phyloP scores from a whole-genome alignment of 768 basidiomycete species.

The Strobilomyces dryophilus region DNA sequence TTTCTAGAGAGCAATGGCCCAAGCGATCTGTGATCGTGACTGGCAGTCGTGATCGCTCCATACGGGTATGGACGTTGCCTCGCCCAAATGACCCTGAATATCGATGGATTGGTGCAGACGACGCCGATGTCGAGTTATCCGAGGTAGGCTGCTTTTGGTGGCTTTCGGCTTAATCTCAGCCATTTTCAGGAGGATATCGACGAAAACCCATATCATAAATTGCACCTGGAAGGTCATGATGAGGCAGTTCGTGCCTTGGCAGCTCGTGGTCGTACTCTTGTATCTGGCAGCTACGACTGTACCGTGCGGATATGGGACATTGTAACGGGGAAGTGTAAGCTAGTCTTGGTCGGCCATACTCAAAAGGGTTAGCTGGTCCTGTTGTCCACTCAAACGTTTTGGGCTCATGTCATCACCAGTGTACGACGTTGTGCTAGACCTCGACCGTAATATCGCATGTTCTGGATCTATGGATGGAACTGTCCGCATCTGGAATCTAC shows the following conservation, averaged over 20 bases:
- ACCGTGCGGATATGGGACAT: constrained; percentile 96
- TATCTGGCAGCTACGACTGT: constrained; percentile 95
- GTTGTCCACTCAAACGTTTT: background rate
- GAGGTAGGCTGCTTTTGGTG: constrained; percentile 30
- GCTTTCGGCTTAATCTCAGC: constrained; percentile 1
- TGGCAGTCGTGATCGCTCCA: constrained; percentile 64
- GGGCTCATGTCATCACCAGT: constrained; percentile 44
- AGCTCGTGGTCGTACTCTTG: constrained; percentile 81
- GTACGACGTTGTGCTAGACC: constrained; percentile 92
- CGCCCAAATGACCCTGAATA: constrained; percentile 73
- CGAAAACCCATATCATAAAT: constrained; percentile 86
- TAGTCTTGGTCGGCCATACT: constrained; percentile 81
- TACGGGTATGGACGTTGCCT: constrained; percentile 67
- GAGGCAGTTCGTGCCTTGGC: constrained; percentile 92
- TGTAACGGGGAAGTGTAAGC: constrained; percentile 74
- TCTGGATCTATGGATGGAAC: constrained; percentile 99
- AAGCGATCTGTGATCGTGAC: constrained; percentile 71
- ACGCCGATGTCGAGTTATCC: constrained; percentile 54
- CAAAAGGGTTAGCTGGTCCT: constrained; percentile 41
- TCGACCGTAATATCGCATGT: constrained; percentile 83
- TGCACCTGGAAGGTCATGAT: constrained; percentile 83
- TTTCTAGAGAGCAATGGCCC: constrained; percentile 68
- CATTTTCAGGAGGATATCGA: constrained; percentile 54
- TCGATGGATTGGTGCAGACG: constrained; percentile 58
- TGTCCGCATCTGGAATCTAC: constrained; percentile 91